Conservation (phyloP, 768 basidiomycete species). For the Sporobolomyces pararoseus region DNA sequence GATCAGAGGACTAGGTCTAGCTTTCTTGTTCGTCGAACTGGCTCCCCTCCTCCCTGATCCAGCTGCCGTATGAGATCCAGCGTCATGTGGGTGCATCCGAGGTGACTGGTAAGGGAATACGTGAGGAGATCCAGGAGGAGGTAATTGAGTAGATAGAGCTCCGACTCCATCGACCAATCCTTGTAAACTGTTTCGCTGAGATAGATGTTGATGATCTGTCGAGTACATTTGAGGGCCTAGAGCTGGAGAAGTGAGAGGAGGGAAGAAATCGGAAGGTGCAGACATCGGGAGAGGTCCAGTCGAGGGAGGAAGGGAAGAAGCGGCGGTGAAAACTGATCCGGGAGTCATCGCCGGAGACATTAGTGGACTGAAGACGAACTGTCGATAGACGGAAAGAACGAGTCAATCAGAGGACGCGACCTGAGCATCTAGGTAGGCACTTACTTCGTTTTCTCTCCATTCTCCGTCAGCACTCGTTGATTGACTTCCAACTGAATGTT, state of each 20-base stretch:
- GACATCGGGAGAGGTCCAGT: slow-evolving; percentile 13
- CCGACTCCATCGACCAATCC: slow-evolving; percentile 40
- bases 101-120: slow-evolving; percentile 23
- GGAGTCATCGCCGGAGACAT: slow-evolving; percentile 51
- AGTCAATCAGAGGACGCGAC: not conserved
- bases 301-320: slow-evolving; percentile 37
- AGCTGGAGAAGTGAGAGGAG: slow-evolving; percentile 43
- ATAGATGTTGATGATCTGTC: slow-evolving; percentile 3
- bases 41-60: slow-evolving; percentile 31
- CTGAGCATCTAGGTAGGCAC: not conserved
- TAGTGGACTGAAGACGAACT: slow-evolving; percentile 50
- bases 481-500: slow-evolving; percentile 10
- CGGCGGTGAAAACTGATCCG: slow-evolving; percentile 42
- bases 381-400: not conserved
- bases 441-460: slow-evolving; percentile 35
- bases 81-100: slow-evolving; percentile 17
- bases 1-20: slow-evolving; percentile 39
- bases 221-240: slow-evolving; percentile 39
- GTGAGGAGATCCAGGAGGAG: slow-evolving; percentile 1
- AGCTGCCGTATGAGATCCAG: slow-evolving; percentile 5
- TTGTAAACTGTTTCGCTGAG: slow-evolving; percentile 38
- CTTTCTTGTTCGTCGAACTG: slow-evolving; percentile 26
- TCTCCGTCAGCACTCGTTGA: slow-evolving; percentile 27
- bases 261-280: slow-evolving; percentile 40
- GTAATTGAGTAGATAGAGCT: slow-evolving; percentile 25